Percentiles rank a stretch among this genome's conserved stretches.
Evolutionary conservation across 768 basidiomycete species (phyloP).

Genomic region (Collybiopsis luxurians): DNA sequence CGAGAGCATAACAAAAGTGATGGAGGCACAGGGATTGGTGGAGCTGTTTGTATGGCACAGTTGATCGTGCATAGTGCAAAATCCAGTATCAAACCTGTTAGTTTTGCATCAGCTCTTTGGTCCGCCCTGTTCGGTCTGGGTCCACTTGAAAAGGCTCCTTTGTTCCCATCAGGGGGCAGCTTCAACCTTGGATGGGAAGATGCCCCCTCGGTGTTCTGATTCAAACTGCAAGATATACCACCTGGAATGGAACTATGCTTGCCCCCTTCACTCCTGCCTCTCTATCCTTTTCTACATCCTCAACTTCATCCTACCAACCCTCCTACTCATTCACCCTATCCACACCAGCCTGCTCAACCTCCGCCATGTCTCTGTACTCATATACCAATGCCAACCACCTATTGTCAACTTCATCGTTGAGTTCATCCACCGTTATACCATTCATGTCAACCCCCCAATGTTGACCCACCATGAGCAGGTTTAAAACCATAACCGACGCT

Average conservation of each 20-base stretch:
- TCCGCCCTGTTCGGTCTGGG: conserved; percentile 78
- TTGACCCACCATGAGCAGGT: conserved; percentile 48
- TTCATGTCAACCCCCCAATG: neutral
- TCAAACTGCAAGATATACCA: conserved; percentile 68
- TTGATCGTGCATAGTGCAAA: conserved; percentile 80
- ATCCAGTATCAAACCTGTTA: conserved; percentile 88
- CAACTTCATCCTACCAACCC: neutral
- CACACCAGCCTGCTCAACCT: neutral
- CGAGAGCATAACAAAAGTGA: neutral
- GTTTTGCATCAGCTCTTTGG: conserved; percentile 88
- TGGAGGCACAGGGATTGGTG: conserved; percentile 29
- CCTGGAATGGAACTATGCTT: conserved; percentile 54
- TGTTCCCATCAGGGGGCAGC: neutral
- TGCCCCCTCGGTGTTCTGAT: conserved; percentile 71
- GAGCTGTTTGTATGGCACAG: conserved; percentile 71
- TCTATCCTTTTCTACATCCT: neutral
- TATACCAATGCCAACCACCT: neutral
- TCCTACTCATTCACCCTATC: neutral
- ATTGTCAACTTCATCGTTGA: neutral
- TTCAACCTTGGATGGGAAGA: conserved; percentile 1
- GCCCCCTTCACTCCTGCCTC: conserved; percentile 15
- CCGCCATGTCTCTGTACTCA: neutral
- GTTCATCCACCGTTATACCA: neutral
- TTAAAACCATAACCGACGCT: conserved; percentile 78
- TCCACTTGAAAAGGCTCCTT: neutral